Percentiles rank a stretch among this genome's conserved stretches.
Evolutionary conservation across 2,329 filamentous ascomycete genomes (phyloP).

Genomic region (Verticillium isaacii): DNA sequence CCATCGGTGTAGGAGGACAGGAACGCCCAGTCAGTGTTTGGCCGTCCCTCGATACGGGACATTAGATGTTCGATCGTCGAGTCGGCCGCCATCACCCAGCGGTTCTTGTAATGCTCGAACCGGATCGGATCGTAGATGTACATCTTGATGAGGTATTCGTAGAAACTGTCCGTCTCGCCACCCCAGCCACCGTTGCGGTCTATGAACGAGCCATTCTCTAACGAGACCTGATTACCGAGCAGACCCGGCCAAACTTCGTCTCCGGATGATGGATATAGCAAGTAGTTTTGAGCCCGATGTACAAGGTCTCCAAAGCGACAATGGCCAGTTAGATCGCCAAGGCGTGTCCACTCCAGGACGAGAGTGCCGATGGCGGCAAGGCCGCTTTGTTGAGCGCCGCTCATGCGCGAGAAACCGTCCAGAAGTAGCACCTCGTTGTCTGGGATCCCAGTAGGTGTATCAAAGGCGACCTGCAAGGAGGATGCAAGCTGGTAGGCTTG

Average conservation of each 20-base stretch:
- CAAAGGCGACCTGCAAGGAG: slow-evolving; percentile 70
- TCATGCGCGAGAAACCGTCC: slow-evolving; percentile 40
- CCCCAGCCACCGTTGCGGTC: slow-evolving; percentile 70
- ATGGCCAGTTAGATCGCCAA: slow-evolving; percentile 71
- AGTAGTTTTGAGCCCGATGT: slow-evolving; percentile 63
- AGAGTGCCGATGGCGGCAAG: slow-evolving; percentile 75
- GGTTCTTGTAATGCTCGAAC: slow-evolving; percentile 63
- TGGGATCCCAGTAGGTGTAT: slow-evolving; percentile 71
- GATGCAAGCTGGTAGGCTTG: slow-evolving; percentile 69
- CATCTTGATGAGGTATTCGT: slow-evolving; percentile 92
- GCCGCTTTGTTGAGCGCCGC: slow-evolving; percentile 56
- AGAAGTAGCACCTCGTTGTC: slow-evolving; percentile 61
- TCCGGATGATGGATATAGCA: slow-evolving; percentile 61
- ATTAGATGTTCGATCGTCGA: slow-evolving; percentile 68
- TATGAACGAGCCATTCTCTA: slow-evolving; percentile 60
- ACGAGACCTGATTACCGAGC: slow-evolving; percentile 62
- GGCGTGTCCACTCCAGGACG: slow-evolving; percentile 77
- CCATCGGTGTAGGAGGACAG: slow-evolving; percentile 51
- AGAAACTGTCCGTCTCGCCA: slow-evolving; percentile 74
- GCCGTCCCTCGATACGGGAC: slow-evolving; percentile 60
- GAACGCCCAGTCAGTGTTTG: slow-evolving; percentile 62
- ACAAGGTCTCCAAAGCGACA: slow-evolving; percentile 60
- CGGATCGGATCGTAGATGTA: slow-evolving; percentile 68
- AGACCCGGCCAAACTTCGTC: slow-evolving; percentile 74
- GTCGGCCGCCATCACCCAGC: slow-evolving; percentile 71